These are phyloP conservation scores for Spathaspora passalidarum DNA, from an alignment of 805 yeast species.

Conservation along the genomic window DNA sequence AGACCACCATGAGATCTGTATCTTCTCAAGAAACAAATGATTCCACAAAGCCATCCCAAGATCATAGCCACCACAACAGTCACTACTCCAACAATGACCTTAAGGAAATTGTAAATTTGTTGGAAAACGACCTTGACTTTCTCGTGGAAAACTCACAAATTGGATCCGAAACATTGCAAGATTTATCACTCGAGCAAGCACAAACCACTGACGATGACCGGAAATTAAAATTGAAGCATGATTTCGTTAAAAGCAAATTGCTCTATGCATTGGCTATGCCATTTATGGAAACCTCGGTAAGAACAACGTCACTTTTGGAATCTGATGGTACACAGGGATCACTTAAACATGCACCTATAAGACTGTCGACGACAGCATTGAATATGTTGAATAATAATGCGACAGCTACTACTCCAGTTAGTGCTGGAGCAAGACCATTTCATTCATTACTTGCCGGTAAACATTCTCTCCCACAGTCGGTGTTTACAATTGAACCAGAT, in stretches of 20 bases:
- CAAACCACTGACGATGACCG: conserved; percentile 22
- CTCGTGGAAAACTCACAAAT: conserved; percentile 33
- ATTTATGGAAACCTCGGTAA: conserved; percentile 44
- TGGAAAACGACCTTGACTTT: conserved; percentile 37
- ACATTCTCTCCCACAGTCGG: conserved; percentile 74
- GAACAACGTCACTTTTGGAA: conserved; percentile 21
- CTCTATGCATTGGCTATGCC: conserved; percentile 69
- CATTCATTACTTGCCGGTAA: conserved; percentile 69
- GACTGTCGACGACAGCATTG: conserved; percentile 33
- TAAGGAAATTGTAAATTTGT: conserved; percentile 45
- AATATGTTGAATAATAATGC: conserved; percentile 18
- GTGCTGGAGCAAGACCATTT: conserved; percentile 38
- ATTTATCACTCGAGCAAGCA: conserved; percentile 35
- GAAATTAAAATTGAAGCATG: conserved; percentile 32
- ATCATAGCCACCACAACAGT: conserved; percentile 9
- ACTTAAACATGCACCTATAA: conserved; percentile 9
- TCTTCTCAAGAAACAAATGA: neutral
- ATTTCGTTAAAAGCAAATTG: conserved; percentile 43
- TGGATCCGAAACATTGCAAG: conserved; percentile 51
- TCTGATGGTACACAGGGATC: conserved; percentile 12
- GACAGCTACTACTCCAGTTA: conserved; percentile 6
- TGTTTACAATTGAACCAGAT: conserved; percentile 71
- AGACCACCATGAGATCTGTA: neutral
- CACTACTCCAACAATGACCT: conserved; percentile 38
- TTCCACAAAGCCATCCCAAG: neutral